Percentiles rank a stretch among this genome's conserved stretches.
These are phyloP conservation scores for Suillus bovinus DNA, from an alignment of 768 basidiomycete species.

Conservation along the genomic window DNA sequence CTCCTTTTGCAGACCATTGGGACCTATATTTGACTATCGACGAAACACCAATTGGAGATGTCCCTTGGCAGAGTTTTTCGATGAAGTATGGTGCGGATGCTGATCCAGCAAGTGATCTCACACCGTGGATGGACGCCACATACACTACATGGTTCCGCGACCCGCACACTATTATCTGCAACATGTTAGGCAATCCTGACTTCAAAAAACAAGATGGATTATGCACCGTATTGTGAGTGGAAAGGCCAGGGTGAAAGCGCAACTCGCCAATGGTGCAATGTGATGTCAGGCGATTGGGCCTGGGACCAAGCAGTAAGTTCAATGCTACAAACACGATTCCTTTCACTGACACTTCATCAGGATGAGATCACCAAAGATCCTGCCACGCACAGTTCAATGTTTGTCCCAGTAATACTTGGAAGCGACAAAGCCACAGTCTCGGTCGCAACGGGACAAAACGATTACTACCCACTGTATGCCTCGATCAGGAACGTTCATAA, in stretches of 20 bases:
- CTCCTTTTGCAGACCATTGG: slow-evolving; percentile 33
- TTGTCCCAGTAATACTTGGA: no score
- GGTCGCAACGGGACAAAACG: no score
- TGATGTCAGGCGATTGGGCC: slow-evolving; percentile 19
- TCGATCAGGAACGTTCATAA: slow-evolving; percentile 23
- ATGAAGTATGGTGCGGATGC: slow-evolving; percentile 1
- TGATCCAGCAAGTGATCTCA: slow-evolving; percentile 12
- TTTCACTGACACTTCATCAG: no score
- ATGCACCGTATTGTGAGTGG: slow-evolving; percentile 14
- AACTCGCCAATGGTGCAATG: background rate
- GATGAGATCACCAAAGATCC: no score
- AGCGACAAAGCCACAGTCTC: no score
- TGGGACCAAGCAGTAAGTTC: slow-evolving; percentile 9
- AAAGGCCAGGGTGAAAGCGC: background rate
- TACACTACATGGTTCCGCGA: slow-evolving; percentile 31
- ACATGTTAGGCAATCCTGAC: slow-evolving; percentile 24
- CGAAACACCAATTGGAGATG: slow-evolving; percentile 32
- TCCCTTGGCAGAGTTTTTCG: slow-evolving; percentile 30
- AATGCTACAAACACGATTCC: background rate
- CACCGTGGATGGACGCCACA: slow-evolving; percentile 27
- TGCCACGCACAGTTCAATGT: no score
- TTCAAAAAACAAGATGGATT: slow-evolving; percentile 24
- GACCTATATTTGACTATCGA: slow-evolving; percentile 38
- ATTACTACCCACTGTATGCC: slow-evolving; percentile 8
- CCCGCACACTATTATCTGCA: slow-evolving; percentile 16